phyloP scores from a whole-genome alignment of 306 rosid genomes.

The Cyclanthera cordifolia region DNA sequence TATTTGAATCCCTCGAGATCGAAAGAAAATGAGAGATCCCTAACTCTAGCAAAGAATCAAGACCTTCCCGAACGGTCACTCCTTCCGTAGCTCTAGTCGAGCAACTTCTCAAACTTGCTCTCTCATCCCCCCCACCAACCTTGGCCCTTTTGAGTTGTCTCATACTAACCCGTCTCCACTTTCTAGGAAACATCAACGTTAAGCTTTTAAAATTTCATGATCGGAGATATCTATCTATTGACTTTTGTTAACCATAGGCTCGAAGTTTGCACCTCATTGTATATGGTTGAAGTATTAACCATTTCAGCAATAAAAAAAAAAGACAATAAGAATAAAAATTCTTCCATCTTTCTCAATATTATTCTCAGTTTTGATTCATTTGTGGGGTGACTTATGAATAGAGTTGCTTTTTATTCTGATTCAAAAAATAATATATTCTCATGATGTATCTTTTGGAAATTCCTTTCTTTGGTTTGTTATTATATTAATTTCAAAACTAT shows the following conservation, averaged over 20 bases:
- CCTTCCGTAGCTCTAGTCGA: too few species aligned
- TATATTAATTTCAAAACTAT: neutral
- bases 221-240: neutral
- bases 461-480: neutral
- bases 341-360: neutral
- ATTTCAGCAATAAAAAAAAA: neutral
- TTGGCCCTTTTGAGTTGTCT: too few species aligned
- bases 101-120: too few species aligned
- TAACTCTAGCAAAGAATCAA: too few species aligned
- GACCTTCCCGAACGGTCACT: too few species aligned
- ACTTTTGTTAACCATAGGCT: too few species aligned
- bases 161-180: too few species aligned
- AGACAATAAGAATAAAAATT: neutral
- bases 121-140: too few species aligned
- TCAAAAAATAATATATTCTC: conserved; percentile 1
- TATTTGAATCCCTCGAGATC: too few species aligned
- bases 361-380: neutral
- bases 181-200: too few species aligned
- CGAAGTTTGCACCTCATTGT: neutral
- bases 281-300: neutral
- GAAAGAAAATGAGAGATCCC: too few species aligned
- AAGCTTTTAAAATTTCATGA: too few species aligned
- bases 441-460: neutral
- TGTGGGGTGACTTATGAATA: neutral
- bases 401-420: neutral